phyloP scores from a whole-genome alignment of 2,329 filamentous ascomycete species.

The Clarireedia paspali region DNA sequence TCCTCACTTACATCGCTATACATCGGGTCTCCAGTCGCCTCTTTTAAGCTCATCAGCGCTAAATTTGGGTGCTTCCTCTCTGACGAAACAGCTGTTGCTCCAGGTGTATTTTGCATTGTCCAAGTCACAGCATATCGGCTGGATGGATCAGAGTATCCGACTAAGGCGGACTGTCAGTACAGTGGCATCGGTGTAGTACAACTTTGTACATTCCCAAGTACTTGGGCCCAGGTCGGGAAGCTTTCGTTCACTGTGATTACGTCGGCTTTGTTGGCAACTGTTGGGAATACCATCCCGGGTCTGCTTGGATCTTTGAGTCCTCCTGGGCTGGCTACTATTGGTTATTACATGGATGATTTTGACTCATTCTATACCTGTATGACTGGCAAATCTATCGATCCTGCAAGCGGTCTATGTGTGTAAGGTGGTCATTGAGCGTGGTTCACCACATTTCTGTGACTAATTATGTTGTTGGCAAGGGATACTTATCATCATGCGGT shows the following conservation, averaged over 20 bases:
- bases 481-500: too few species aligned
- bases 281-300: not conserved
- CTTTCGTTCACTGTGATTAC: not conserved
- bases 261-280: not conserved
- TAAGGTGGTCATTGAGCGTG: not conserved
- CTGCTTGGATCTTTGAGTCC: not conserved
- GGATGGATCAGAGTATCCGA: not conserved
- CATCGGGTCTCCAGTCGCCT: not conserved
- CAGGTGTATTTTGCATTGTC: not conserved
- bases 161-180: not conserved
- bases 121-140: not conserved
- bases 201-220: not conserved
- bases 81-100: not conserved
- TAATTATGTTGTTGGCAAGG: too few species aligned
- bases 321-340: not conserved
- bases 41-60: not conserved
- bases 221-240: not conserved
- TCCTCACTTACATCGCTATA: not conserved
- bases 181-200: not conserved
- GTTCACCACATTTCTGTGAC: too few species aligned
- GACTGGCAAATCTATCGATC: not conserved
- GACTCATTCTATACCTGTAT: not conserved
- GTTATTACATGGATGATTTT: not conserved
- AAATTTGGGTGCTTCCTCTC: not conserved
- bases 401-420: not conserved